Percentiles rank a stretch among this genome's conserved stretches.
Conservation (phyloP, 1,139 yeast species). For the Pichia sp. region DNA sequence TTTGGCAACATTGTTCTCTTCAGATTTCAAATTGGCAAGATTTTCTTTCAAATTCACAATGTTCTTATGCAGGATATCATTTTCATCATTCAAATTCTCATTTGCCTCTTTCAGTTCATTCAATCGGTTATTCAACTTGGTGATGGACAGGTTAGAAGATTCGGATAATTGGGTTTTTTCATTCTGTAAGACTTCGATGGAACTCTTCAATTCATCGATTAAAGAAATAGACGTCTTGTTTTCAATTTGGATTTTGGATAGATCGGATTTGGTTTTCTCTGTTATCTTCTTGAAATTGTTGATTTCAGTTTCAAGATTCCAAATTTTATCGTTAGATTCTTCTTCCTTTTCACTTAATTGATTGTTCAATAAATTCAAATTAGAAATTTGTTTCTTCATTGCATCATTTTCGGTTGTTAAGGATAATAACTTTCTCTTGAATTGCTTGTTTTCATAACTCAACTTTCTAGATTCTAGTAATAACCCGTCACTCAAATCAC, state of each 20-base stretch:
- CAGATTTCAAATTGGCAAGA: conserved; percentile 25
- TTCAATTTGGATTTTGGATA: conserved; percentile 35
- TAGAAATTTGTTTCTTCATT: conserved; percentile 38
- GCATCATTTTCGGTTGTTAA: conserved; percentile 34
- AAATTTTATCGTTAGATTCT: conserved; percentile 60
- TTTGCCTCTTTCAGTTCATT: conserved; percentile 49
- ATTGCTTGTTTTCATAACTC: conserved; percentile 64
- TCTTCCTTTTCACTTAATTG: conserved; percentile 39
- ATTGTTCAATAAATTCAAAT: conserved; percentile 33
- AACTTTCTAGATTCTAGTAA: conserved; percentile 76
- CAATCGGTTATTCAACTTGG: conserved; percentile 40
- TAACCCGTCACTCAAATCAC: conserved; percentile 78
- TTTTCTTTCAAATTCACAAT: conserved; percentile 35
- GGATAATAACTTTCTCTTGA: conserved; percentile 42
- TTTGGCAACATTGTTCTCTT: conserved; percentile 2
- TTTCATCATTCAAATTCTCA: conserved; percentile 61
- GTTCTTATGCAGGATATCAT: conserved; percentile 51
- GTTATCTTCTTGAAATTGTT: conserved; percentile 19
- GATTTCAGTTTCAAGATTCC: conserved; percentile 54
- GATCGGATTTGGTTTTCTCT: conserved; percentile 24
- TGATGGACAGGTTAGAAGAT: conserved; percentile 38
- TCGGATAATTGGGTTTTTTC: conserved; percentile 41
- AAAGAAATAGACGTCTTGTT: conserved; percentile 25
- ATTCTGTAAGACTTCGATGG: conserved; percentile 48
- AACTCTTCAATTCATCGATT: conserved; percentile 38